These are phyloP conservation scores for Pythium aristosporum DNA, from an alignment of 352 stramenopile species.

Conservation along the genomic window DNA sequence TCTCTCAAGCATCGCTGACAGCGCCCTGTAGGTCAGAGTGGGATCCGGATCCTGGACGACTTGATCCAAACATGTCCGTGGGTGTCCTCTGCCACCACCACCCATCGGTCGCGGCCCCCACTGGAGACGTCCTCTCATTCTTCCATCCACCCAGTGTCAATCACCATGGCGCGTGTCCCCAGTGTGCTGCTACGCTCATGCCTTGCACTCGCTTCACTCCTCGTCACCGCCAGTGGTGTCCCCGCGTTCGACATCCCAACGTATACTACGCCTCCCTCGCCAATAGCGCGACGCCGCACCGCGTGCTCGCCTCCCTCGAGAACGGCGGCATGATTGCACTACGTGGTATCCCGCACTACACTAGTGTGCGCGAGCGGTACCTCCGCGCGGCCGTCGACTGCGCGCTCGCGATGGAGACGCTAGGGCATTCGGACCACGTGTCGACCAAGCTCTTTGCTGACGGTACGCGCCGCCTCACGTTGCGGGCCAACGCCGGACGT, in stretches of 20 bases:
- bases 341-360: slow-evolving; percentile 60
- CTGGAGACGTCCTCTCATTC: neutral
- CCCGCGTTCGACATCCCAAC: slow-evolving; percentile 30
- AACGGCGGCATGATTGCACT: slow-evolving; percentile 60
- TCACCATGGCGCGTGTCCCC: neutral
- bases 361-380: slow-evolving; percentile 45
- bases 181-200: neutral
- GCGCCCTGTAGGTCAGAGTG: neutral
- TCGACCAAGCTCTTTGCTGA: slow-evolving; percentile 49
- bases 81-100: neutral
- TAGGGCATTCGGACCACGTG: slow-evolving; percentile 25
- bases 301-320: slow-evolving; percentile 46
- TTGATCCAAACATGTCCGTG: neutral
- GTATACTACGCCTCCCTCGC: slow-evolving; percentile 48
- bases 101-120: neutral
- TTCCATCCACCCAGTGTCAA: neutral
- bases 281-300: slow-evolving; percentile 6
- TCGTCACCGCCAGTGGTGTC: neutral
- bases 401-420: slow-evolving; percentile 29
- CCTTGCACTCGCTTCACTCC: neutral
- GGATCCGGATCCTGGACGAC: neutral
- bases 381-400: slow-evolving; percentile 48
- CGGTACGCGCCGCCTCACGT: slow-evolving; percentile 47
- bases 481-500: slow-evolving; percentile 39
- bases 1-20: too few species aligned